Evolutionary conservation across 2,329 filamentous ascomycete genomes (phyloP).

Genomic region (Aspergillus fumigatiaffinis): DNA sequence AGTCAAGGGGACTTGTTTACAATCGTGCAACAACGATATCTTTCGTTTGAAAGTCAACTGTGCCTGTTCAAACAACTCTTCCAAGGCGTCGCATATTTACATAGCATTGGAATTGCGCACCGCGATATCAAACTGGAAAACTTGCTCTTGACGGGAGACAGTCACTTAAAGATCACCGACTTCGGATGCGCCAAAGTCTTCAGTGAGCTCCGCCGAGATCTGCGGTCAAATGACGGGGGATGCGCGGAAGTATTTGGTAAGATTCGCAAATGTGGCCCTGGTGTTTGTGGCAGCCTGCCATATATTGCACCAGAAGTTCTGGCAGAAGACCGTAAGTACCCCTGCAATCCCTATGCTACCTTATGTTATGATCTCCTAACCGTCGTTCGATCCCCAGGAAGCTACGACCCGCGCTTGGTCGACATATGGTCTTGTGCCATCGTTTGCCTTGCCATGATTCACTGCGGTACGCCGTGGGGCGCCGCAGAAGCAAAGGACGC

Average conservation of each 20-base stretch:
- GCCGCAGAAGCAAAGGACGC: conserved; percentile 56
- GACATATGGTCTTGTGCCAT: conserved; percentile 86
- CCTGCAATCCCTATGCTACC: conserved; percentile 4
- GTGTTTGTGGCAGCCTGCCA: conserved; percentile 78
- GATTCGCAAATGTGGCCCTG: conserved; percentile 68
- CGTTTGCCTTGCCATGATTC: conserved; percentile 73
- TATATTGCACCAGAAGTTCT: conserved; percentile 87
- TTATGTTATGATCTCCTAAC: not conserved
- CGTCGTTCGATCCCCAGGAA: conserved; percentile 26
- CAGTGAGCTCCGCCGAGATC: conserved; percentile 72
- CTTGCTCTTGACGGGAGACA: conserved; percentile 70
- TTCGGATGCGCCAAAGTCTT: conserved; percentile 90
- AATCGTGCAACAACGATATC: conserved; percentile 67
- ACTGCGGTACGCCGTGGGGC: conserved; percentile 70
- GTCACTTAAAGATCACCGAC: conserved; percentile 85
- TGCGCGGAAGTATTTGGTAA: conserved; percentile 71
- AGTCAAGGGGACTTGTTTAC: conserved; percentile 74
- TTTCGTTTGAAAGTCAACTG: conserved; percentile 65
- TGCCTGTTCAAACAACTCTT: conserved; percentile 89
- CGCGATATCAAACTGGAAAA: conserved; percentile 91
- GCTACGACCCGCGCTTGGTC: conserved; percentile 71
- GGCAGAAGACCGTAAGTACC: conserved; percentile 56
- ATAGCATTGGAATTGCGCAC: conserved; percentile 80
- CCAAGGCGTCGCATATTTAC: conserved; percentile 76
- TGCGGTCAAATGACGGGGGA: conserved; percentile 67